A percentile compares a stretch with the other conserved stretches of the same genome.
Conservation (phyloP, 2,329 filamentous ascomycete species). For the Pseudogymnoascus sp. region DNA sequence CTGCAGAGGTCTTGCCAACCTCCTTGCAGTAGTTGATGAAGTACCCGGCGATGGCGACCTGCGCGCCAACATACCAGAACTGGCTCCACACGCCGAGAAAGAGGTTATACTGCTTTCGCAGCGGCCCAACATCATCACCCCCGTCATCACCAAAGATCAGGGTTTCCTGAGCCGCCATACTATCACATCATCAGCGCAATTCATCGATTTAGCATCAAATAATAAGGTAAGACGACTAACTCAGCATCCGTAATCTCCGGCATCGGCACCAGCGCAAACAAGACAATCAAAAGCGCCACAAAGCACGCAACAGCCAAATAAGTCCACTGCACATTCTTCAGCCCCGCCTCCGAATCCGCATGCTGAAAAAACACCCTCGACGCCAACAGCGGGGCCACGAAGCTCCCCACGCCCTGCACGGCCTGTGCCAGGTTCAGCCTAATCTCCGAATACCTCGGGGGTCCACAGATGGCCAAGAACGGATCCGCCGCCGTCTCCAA, state of each 20-base stretch:
- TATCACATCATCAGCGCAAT: conserved; percentile 47
- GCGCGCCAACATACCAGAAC: conserved; percentile 68
- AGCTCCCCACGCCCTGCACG: conserved; percentile 67
- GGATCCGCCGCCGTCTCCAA: conserved; percentile 71
- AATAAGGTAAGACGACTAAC: conserved; percentile 44
- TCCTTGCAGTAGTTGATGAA: conserved; percentile 57
- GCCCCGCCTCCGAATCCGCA: conserved; percentile 47
- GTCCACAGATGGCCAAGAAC: conserved; percentile 32
- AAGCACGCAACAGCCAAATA: conserved; percentile 53
- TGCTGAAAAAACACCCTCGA: conserved; percentile 65
- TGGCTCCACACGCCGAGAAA: conserved; percentile 69
- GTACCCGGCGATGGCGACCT: conserved; percentile 55
- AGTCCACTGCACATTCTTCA: conserved; percentile 55
- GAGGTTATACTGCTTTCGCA: conserved; percentile 63
- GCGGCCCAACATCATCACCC: conserved; percentile 42
- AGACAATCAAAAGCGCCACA: conserved; percentile 44
- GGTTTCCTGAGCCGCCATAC: conserved; percentile 14
- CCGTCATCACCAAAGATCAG: neutral
- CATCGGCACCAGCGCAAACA: conserved; percentile 40
- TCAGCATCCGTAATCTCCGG: conserved; percentile 52
- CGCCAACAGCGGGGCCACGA: conserved; percentile 44
- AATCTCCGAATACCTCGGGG: conserved; percentile 63
- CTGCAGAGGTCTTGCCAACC: conserved; percentile 22
- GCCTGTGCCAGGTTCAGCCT: conserved; percentile 70
- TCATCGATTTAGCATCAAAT: conserved; percentile 32